Evolutionary conservation across 441 rosid species (phyloP), one percentile per base, ranked within the genome.

Genomic region (Gossypium trilobum): DNA sequence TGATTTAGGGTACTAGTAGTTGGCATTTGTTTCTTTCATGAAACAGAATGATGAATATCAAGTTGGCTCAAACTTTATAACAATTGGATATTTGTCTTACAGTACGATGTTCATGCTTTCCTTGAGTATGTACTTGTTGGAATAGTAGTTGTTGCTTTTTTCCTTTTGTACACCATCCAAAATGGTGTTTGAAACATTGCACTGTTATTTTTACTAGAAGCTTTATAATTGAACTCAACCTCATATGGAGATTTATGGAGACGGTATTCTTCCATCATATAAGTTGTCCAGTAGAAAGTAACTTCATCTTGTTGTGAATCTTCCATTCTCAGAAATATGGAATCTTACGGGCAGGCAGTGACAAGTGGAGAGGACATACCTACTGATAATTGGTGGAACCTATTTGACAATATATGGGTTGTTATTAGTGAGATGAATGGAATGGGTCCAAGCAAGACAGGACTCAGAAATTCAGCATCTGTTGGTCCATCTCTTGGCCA

Each of bases 321-420:
- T 73, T 70, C 76, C n/a, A 9, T 72, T 71, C 48, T 68, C 79
- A 90, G 99, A 72, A 82, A 81, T 77, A 80, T 76, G 68, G 78
- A 75, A 82, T 82, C 58, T 76, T 74, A 58, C 77, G 82, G 77
- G 74, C 86, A 78, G 70, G 79, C 81, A 69, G 74, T 79, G 74
- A 58, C 85, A 70, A 67, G 73, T 74, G 88, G 83, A 74, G 89
- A 80, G 73, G 80, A 75, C 42, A 66, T 81, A 74, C 81, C 80
- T 62, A 80, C 84, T 80, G 89, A 87, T 69, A 85, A 82, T 72
- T 90, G 97, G 98, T 95, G 99, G 99, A 80, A 85, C 79, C 74
- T 93, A 72, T 93, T 93, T 80, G 98, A 93, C 81, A 88, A 87
- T 85, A 73, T 95, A 84, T 95, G 99, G 98, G 82, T 84, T 66